A percentile compares a stretch with the other conserved stretches of the same genome.
phyloP scores from a whole-genome alignment of 1,284 basidiomycete genomes.

The Exobasidium rhododendri region DNA sequence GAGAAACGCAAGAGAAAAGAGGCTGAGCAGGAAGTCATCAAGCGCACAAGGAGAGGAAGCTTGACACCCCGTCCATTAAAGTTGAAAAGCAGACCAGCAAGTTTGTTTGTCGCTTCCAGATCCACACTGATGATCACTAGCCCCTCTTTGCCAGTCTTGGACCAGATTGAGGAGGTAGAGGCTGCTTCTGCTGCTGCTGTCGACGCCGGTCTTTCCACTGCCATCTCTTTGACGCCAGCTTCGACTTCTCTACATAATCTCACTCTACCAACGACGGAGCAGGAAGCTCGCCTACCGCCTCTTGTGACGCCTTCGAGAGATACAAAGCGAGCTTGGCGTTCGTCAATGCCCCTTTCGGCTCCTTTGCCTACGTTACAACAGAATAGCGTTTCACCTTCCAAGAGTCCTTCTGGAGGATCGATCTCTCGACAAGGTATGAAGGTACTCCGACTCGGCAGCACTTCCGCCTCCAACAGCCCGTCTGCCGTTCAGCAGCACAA shows the following conservation, averaged over 20 bases:
- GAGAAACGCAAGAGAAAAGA: slow-evolving; percentile 22
- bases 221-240: slow-evolving; percentile 13
- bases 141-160: slow-evolving; percentile 24
- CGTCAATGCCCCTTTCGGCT: slow-evolving; percentile 14
- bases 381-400: not conserved
- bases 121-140: slow-evolving; percentile 22
- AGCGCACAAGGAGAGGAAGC: slow-evolving; percentile 32
- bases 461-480: slow-evolving; percentile 9
- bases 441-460: slow-evolving; percentile 33
- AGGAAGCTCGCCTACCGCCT: not conserved
- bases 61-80: slow-evolving; percentile 45
- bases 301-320: slow-evolving; percentile 2
- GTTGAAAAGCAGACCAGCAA: slow-evolving; percentile 45
- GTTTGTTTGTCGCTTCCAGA: slow-evolving; percentile 34
- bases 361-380: slow-evolving; percentile 14
- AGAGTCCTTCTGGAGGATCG: not conserved
- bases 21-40: slow-evolving; percentile 35
- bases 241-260: not conserved
- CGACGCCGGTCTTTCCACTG: not conserved
- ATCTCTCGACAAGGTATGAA: slow-evolving; percentile 30
- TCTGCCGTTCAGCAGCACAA: slow-evolving; percentile 6
- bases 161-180: not conserved
- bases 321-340: slow-evolving; percentile 12
- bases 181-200: too few species aligned
- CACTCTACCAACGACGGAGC: not conserved